Evolutionary conservation across 768 basidiomycete genomes (phyloP).

Genomic region (Auricularia sp.): DNA sequence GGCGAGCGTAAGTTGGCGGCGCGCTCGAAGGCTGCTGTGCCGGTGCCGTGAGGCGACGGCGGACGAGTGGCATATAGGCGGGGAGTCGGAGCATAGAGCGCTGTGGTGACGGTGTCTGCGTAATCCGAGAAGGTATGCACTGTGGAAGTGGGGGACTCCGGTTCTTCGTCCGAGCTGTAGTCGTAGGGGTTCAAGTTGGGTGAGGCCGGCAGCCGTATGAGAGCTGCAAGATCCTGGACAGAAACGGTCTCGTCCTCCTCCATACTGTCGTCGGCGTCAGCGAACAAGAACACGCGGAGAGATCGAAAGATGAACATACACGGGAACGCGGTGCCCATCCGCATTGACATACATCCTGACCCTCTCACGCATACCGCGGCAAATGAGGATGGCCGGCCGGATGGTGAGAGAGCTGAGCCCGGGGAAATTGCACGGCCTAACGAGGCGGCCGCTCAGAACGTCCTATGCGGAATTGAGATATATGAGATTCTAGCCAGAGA

Average conservation of each 20-base stretch:
- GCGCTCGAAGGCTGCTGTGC: background rate
- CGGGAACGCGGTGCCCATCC: background rate
- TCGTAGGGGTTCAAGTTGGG: no score
- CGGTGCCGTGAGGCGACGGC: background rate
- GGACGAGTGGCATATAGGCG: background rate
- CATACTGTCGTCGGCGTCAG: background rate
- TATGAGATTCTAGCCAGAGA: background rate
- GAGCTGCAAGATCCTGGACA: no score
- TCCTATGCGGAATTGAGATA: background rate
- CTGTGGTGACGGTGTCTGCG: background rate
- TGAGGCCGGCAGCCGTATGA: no score
- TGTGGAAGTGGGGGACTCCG: no score
- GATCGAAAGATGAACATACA: background rate
- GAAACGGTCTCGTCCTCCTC: background rate
- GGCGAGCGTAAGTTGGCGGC: background rate
- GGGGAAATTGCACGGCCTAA: background rate
- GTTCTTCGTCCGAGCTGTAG: no score
- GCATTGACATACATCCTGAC: background rate
- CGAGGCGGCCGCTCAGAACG: background rate
- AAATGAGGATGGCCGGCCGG: background rate
- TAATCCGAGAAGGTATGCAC: no score
- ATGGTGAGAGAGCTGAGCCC: background rate
- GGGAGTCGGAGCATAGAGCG: background rate
- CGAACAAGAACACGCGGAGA: background rate
- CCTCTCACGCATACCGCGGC: background rate